Percentiles rank a stretch among this genome's conserved stretches.
phyloP scores from a whole-genome alignment of 805 yeast species.

The Metschnikowia similis region DNA sequence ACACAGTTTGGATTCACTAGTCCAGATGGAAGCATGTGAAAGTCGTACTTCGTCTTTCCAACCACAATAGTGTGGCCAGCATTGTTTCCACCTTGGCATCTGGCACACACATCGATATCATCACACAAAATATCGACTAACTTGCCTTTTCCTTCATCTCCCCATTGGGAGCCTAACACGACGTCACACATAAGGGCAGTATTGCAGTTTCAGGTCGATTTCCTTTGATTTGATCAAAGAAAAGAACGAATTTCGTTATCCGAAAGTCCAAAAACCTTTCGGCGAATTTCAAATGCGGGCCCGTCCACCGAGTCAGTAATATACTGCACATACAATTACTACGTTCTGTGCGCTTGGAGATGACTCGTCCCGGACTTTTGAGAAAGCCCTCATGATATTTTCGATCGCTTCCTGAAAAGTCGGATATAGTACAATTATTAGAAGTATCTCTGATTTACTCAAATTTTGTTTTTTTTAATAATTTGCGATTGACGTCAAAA shows the following conservation, averaged over 20 bases:
- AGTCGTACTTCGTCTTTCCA: constrained; percentile 81
- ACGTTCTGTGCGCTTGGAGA: not conserved
- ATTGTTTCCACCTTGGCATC: constrained; percentile 98
- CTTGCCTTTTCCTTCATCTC: constrained; percentile 99
- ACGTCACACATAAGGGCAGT: constrained; percentile 65
- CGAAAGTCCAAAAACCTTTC: constrained; percentile 17
- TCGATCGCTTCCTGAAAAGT: too few relatives aligned
- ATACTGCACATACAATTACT: not conserved
- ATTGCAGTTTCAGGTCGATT: constrained; percentile 2
- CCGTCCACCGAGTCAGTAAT: constrained; percentile 2
- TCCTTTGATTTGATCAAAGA: constrained; percentile 17
- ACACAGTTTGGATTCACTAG: constrained; percentile 87
- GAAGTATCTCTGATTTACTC: too few relatives aligned
- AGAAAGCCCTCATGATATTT: not conserved
- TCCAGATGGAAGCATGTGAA: constrained; percentile 99
- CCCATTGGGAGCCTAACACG: constrained; percentile 99
- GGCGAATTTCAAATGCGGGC: constrained; percentile 4
- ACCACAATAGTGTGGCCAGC: constrained; percentile 99
- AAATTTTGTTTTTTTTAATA: too few relatives aligned
- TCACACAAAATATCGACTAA: constrained; percentile 94
- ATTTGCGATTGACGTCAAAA: too few relatives aligned
- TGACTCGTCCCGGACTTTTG: not conserved
- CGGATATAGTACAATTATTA: too few relatives aligned
- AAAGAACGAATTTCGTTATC: constrained; percentile 29
- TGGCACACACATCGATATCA: constrained; percentile 91